phyloP scores from a whole-genome alignment of 2,329 filamentous ascomycete genomes.

The Remersonia thermophila region DNA sequence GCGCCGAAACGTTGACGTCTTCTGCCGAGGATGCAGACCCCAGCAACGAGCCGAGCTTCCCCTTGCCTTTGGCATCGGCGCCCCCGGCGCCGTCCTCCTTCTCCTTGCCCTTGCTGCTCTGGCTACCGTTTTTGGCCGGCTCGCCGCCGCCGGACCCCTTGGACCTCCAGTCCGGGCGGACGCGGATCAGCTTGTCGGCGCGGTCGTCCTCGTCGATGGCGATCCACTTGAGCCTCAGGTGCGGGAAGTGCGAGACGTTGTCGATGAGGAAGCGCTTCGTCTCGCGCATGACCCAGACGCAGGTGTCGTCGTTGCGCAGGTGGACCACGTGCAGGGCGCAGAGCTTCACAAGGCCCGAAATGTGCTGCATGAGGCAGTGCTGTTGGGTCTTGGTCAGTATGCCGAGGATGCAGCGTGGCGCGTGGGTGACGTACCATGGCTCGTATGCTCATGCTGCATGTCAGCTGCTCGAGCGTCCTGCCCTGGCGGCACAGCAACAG shows the following conservation, averaged over 20 bases:
- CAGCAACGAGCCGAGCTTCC: constrained; percentile 6
- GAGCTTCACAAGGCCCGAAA: constrained; percentile 39
- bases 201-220: constrained; percentile 38
- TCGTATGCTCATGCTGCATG: constrained; percentile 40
- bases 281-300: constrained; percentile 43
- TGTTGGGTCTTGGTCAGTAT: constrained; percentile 18
- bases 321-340: constrained; percentile 43
- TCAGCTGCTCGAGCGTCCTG: constrained; percentile 40
- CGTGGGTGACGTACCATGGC: constrained; percentile 30
- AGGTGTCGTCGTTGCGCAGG: constrained; percentile 44
- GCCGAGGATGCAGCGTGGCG: no score
- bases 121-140: constrained; percentile 13
- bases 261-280: constrained; percentile 47
- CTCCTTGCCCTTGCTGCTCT: constrained; percentile 21
- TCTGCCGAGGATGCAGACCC: no score
- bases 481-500: constrained; percentile 41
- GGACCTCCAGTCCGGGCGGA: no score
- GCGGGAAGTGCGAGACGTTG: constrained; percentile 41
- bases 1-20: constrained; percentile 1
- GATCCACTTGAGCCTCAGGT: constrained; percentile 46
- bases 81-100: constrained; percentile 2
- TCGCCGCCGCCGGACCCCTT: no score
- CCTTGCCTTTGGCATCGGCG: constrained; percentile 23
- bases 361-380: constrained; percentile 46
- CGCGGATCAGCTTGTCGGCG: constrained; percentile 37